phyloP scores from a whole-genome alignment of 2,329 filamentous ascomycete species.

The Pseudophaeomoniella oleicola region DNA sequence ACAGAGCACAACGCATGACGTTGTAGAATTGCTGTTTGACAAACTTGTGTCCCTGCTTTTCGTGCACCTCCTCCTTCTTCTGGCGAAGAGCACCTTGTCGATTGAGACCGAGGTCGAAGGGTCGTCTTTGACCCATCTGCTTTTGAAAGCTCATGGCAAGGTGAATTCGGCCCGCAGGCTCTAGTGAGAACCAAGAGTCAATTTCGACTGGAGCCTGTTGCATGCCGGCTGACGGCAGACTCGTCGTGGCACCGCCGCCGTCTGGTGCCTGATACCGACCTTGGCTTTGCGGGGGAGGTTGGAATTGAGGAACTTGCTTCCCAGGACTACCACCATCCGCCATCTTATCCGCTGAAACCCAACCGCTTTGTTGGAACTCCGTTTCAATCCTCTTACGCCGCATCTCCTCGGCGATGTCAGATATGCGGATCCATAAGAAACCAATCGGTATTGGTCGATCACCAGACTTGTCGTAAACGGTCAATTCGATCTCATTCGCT shows the following conservation, averaged over 20 bases:
- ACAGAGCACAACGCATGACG: conserved; percentile 98
- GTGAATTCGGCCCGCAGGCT: conserved; percentile 85
- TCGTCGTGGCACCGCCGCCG: conserved; percentile 16
- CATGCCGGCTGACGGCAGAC: conserved; percentile 15
- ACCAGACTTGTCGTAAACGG: conserved; percentile 87
- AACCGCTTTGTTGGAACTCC: conserved; percentile 85
- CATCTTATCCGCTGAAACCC: conserved; percentile 97
- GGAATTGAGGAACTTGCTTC: conserved; percentile 39
- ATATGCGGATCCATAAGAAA: conserved; percentile 90
- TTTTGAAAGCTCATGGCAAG: conserved; percentile 85
- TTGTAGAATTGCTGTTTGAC: conserved; percentile 99
- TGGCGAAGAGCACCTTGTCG: conserved; percentile 94
- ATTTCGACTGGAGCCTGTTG: conserved; percentile 36
- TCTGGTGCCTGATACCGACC: conserved; percentile 13
- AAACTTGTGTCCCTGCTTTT: conserved; percentile 99
- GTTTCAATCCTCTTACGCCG: conserved; percentile 93
- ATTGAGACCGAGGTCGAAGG: conserved; percentile 77
- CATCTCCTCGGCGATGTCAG: conserved; percentile 95
- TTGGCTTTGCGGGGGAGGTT: conserved; percentile 14
- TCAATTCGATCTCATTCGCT: conserved; percentile 95
- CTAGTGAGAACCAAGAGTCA: conserved; percentile 92
- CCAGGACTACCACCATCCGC: conserved; percentile 39
- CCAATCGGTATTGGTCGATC: conserved; percentile 87
- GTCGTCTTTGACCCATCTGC: conserved; percentile 67
- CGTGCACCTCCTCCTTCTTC: conserved; percentile 93